Conservation (phyloP, 208 protist genomes). For the Crithidia thermophila region DNA sequence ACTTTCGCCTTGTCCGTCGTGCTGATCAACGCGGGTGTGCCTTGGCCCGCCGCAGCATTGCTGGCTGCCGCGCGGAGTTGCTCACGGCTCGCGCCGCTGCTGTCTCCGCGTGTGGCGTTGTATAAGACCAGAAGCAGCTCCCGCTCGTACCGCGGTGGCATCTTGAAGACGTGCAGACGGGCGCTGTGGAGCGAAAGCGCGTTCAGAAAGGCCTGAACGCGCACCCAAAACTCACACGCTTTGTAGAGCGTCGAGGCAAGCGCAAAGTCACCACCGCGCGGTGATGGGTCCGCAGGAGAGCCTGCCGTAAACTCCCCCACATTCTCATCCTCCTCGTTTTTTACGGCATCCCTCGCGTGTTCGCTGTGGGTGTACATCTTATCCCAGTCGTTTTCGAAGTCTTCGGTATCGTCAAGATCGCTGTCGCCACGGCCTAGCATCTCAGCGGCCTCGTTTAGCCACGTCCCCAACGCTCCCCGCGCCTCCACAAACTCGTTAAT, state of each 20-base stretch:
- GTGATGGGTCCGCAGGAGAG: too few relatives aligned
- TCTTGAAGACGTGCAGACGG: slow-evolving; percentile 49
- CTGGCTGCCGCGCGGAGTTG: not conserved
- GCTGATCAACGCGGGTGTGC: too few relatives aligned
- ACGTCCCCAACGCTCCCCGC: slow-evolving; percentile 39
- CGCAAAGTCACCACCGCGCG: slow-evolving; percentile 16
- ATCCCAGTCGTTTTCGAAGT: slow-evolving; percentile 27
- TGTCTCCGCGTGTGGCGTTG: slow-evolving; percentile 27
- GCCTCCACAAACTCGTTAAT: slow-evolving; percentile 81
- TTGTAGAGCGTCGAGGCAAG: slow-evolving; percentile 45
- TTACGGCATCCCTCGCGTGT: slow-evolving; percentile 9
- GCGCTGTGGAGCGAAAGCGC: slow-evolving; percentile 67
- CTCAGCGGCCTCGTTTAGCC: slow-evolving; percentile 31
- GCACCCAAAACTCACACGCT: slow-evolving; percentile 72
- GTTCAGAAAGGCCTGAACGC: slow-evolving; percentile 68
- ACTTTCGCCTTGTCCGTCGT: slow-evolving; percentile 5
- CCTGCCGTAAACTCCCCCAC: too few relatives aligned
- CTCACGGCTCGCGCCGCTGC: not conserved
- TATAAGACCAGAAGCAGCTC: slow-evolving; percentile 74
- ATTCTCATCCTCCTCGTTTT: slow-evolving; percentile 14
- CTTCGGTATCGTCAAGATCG: slow-evolving; percentile 23
- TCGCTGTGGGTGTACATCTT: not conserved
- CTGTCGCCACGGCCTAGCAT: slow-evolving; percentile 30
- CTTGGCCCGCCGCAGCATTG: not conserved
- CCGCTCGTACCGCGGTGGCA: slow-evolving; percentile 74